Base-by-base conservation (phyloP, 2,329 filamentous ascomycete species). In the Talaromyces sp. region DNA sequence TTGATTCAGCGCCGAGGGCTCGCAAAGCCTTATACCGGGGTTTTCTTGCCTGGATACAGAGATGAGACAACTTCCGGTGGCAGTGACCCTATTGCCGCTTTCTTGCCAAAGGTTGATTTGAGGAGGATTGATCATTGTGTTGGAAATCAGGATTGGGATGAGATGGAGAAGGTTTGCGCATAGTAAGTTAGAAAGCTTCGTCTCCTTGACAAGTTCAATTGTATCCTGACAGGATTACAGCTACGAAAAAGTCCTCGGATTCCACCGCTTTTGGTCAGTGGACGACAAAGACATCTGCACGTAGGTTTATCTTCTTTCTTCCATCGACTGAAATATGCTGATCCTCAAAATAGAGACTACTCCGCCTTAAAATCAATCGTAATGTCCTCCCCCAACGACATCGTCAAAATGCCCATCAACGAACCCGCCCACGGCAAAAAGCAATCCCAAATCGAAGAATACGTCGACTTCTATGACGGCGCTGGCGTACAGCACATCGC, bases 391-490 rank as follows among this genome's bases (percentile, higher is more conserved):
- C 87, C 88, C 67, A 92, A 93, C 81, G 90, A 94, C 65, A 78
- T 90, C 4, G 92, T 97, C 79, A 97, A 97, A 82, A 97, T 97
- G 93, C 94, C 94, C 73, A 96, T 98, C 85, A 97, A 97, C 83
- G 93, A 97, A 81, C 94, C 94, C 1, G 94, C 94, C 0, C 83
- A 86, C 1, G 94, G 93, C 66, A 95, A 95, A 82, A 94, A 92
- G 80, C 91, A 92, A 78, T 92, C 89, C 11, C 94, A 98, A 81
- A 97, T 98, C 71, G 93, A 97, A 78, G 94, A 97, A 81, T 93
- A 90, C 75, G 88, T 97, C 70, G 84, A 91, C 75, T 97, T 95
- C 83, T 96, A 97, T 82, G 87, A 89, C 60, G 94, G 94, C 0
- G 83, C 93, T 0, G 94, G 94, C 56, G 92, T 97, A 0, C 94